These are phyloP conservation scores for Nepenthes gracilis DNA, from an alignment of 148 eudicot species.

Conservation along the genomic window DNA sequence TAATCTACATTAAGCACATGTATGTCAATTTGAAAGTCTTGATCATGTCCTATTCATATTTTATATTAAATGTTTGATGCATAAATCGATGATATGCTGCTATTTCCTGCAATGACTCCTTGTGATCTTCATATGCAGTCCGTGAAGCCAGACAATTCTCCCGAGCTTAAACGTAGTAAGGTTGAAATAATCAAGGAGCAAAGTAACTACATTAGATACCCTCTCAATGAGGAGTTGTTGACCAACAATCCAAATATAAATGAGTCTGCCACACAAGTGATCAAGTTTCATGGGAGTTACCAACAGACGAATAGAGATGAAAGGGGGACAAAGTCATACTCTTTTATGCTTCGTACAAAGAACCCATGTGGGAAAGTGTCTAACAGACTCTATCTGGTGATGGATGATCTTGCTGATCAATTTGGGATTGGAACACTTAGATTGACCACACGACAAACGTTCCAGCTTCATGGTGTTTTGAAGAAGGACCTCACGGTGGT, in stretches of 20 bases:
- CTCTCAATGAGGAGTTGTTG: slow-evolving; percentile 83
- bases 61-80: no score
- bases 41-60: no score
- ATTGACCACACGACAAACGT: slow-evolving; percentile 88
- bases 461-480: slow-evolving; percentile 92
- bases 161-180: slow-evolving; percentile 84
- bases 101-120: background rate
- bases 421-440: slow-evolving; percentile 97
- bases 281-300: slow-evolving; percentile 98
- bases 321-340: slow-evolving; percentile 71
- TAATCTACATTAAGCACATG: no score
- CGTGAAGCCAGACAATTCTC: slow-evolving; percentile 56
- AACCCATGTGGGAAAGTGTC: slow-evolving; percentile 96
- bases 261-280: slow-evolving; percentile 83
- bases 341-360: slow-evolving; percentile 99
- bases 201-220: slow-evolving; percentile 89
- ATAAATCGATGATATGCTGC: no score
- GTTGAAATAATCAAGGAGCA: slow-evolving; percentile 93
- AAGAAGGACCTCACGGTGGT: slow-evolving; percentile 91
- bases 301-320: slow-evolving; percentile 71
- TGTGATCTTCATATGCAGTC: slow-evolving; percentile 45
- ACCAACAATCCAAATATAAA: slow-evolving; percentile 74
- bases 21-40: no score
- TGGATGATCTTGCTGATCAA: slow-evolving; percentile 96
- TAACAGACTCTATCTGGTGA: slow-evolving; percentile 68